Conservation (phyloP, 1,284 basidiomycete genomes). For the Termitomyces sp. region DNA sequence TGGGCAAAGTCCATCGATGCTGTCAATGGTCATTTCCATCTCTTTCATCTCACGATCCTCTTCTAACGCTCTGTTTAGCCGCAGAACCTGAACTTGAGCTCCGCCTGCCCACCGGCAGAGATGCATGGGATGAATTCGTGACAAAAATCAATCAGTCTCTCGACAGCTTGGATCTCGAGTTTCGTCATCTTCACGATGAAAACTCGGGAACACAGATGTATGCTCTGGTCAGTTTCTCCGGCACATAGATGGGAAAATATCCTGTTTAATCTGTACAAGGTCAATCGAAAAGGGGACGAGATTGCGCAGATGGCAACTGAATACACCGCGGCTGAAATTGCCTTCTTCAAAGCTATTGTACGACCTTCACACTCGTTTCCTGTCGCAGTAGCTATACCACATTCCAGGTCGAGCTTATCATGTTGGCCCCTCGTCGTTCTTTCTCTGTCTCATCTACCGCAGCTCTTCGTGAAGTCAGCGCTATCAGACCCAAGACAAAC, state of each 20-base stretch:
- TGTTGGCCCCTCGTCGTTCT: slow-evolving; percentile 68
- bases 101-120: slow-evolving; percentile 33
- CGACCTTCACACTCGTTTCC: slow-evolving; percentile 20
- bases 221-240: slow-evolving; percentile 47
- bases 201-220: slow-evolving; percentile 57
- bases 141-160: slow-evolving; percentile 53
- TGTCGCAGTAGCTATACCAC: neutral
- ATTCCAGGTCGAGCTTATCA: slow-evolving; percentile 78
- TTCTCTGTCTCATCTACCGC: slow-evolving; percentile 74
- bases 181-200: slow-evolving; percentile 62
- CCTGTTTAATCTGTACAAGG: slow-evolving; percentile 34
- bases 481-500: slow-evolving; percentile 54
- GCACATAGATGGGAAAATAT: neutral
- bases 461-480: slow-evolving; percentile 65
- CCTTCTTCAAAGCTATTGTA: slow-evolving; percentile 78
- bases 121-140: slow-evolving; percentile 59
- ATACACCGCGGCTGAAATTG: slow-evolving; percentile 70
- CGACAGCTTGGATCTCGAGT: slow-evolving; percentile 65
- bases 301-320: slow-evolving; percentile 80
- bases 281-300: slow-evolving; percentile 73
- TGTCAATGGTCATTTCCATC: slow-evolving; percentile 44
- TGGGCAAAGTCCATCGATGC: slow-evolving; percentile 64
- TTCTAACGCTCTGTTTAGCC: slow-evolving; percentile 29
- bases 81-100: slow-evolving; percentile 47
- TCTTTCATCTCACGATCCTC: slow-evolving; percentile 2